phyloP scores from a whole-genome alignment of 257 asterid genomes.

The Salvia splendens region DNA sequence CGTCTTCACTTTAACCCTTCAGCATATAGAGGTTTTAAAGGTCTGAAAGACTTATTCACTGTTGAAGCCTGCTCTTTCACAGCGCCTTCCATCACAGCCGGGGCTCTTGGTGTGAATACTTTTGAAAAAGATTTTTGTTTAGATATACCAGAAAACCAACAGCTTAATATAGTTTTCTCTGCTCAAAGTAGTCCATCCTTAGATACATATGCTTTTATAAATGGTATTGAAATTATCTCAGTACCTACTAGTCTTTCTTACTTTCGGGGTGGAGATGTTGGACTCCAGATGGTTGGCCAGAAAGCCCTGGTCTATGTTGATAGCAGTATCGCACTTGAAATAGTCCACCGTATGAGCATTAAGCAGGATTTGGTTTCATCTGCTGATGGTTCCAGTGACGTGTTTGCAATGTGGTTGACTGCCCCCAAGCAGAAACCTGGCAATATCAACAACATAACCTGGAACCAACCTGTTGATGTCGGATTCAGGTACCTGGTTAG shows the following conservation, averaged over 20 bases:
- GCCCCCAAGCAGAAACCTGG: conserved; percentile 21
- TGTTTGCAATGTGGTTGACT: conserved; percentile 40
- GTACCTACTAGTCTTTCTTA: conserved; percentile 26
- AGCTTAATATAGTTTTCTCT: conserved; percentile 19
- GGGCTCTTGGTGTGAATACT: conserved; percentile 15
- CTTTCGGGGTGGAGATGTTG: conserved; percentile 21
- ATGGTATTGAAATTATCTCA: conserved; percentile 37
- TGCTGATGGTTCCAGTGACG: conserved; percentile 31
- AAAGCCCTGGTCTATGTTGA: conserved; percentile 41
- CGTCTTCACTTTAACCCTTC: conserved; percentile 30
- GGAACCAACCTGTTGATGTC: conserved; percentile 49
- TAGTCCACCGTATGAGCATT: conserved; percentile 39
- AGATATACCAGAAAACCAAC: conserved; percentile 23
- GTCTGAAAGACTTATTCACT: conserved; percentile 25
- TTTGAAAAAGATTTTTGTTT: conserved; percentile 30
- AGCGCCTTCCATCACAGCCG: conserved; percentile 31
- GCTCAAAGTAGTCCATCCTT: conserved; percentile 26
- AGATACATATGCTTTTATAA: conserved; percentile 34
- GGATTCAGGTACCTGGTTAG: conserved; percentile 59
- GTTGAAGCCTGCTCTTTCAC: conserved; percentile 29
- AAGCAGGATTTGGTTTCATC: conserved; percentile 35
- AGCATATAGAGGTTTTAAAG: conserved; percentile 19
- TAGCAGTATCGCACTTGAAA: conserved; percentile 50
- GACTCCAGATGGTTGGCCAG: conserved; percentile 26
- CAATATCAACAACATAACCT: conserved; percentile 28